A percentile compares a stretch with the other conserved stretches of the same genome.
Conservation (phyloP, 768 basidiomycete genomes). For the Leccinum boreale region DNA sequence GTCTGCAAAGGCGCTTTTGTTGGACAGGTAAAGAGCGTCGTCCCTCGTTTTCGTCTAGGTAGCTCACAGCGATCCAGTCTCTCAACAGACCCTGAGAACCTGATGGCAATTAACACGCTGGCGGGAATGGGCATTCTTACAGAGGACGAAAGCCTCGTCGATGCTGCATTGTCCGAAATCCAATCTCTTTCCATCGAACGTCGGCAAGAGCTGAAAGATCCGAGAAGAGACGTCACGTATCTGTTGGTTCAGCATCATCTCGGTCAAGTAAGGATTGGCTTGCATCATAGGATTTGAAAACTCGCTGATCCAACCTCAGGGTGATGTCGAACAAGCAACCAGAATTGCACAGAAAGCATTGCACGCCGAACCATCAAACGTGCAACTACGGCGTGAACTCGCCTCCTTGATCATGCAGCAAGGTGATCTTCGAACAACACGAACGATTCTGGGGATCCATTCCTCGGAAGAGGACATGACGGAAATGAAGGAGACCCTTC, state of each 20-base stretch:
- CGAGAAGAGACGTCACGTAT: slow-evolving; percentile 63
- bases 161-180: slow-evolving; percentile 84
- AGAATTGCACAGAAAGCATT: slow-evolving; percentile 56
- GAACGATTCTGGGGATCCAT: slow-evolving; percentile 42
- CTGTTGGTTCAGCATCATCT: slow-evolving; percentile 72
- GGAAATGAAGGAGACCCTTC: slow-evolving; percentile 40
- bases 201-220: slow-evolving; percentile 65
- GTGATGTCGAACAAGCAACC: slow-evolving; percentile 46
- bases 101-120: slow-evolving; percentile 77
- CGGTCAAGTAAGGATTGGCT: slow-evolving; percentile 51
- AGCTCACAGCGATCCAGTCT: slow-evolving; percentile 50
- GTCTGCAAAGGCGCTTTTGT: slow-evolving; percentile 68
- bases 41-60: background rate
- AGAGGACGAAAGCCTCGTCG: slow-evolving; percentile 72
- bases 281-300: background rate
- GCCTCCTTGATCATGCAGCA: slow-evolving; percentile 54
- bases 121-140: slow-evolving; percentile 89
- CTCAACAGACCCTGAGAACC: slow-evolving; percentile 69
- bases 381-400: slow-evolving; percentile 49
- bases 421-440: slow-evolving; percentile 39
- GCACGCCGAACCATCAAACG: slow-evolving; percentile 50
- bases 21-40: slow-evolving; percentile 66
- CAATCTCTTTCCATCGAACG: slow-evolving; percentile 64
- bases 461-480: slow-evolving; percentile 32
- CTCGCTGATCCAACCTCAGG: slow-evolving; percentile 33